Percentiles rank a stretch among this genome's conserved stretches.
Conservation (phyloP, 140 eudicot genomes). For the Bidens hawaiensis region DNA sequence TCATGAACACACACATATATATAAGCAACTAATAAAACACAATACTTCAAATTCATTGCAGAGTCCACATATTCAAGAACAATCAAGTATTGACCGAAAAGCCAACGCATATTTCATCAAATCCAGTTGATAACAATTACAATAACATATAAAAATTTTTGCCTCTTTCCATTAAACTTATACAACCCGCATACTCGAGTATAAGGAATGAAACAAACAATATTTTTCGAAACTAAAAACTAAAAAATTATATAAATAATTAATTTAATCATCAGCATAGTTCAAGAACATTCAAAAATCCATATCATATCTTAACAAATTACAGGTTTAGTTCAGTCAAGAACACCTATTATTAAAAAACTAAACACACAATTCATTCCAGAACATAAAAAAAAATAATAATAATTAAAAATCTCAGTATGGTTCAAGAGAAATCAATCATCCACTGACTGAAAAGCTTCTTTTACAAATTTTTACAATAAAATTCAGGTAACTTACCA, state of each 20-base stretch:
- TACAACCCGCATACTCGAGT: neutral
- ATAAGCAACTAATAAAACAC: neutral
- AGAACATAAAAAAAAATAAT: neutral
- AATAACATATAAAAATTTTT: neutral
- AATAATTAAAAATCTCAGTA: conserved; percentile 1
- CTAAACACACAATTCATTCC: conserved; percentile 10
- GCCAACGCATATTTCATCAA: neutral
- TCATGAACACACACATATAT: neutral
- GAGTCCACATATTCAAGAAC: neutral
- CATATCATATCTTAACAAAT: neutral
- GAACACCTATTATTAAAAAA: neutral
- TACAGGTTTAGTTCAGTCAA: neutral
- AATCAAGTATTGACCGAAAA: neutral
- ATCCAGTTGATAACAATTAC: neutral
- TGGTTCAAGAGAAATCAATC: conserved; percentile 15
- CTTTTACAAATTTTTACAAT: neutral
- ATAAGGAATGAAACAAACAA: neutral
- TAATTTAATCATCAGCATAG: neutral
- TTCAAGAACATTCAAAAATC: neutral
- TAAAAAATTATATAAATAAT: neutral
- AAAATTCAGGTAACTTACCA: neutral
- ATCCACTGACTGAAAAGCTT: neutral
- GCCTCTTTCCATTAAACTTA: neutral
- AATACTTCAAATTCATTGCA: neutral
- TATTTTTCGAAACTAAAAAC: neutral